These are phyloP conservation scores for Eragrostis tef DNA, from an alignment of 202 grass and related monocot genomes.

Conservation along the genomic window DNA sequence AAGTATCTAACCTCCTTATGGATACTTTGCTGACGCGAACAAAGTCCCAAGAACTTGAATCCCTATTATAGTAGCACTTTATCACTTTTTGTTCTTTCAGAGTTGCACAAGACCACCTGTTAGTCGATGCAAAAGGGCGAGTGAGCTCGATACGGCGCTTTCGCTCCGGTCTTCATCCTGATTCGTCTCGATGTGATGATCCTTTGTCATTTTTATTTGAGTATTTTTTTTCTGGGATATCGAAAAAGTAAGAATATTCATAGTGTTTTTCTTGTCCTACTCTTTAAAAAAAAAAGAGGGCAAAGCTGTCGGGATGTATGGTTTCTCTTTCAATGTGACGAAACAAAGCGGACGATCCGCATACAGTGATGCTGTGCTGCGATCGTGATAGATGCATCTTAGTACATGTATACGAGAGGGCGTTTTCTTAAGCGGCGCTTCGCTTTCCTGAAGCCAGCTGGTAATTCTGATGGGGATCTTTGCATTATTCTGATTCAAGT, in stretches of 20 bases:
- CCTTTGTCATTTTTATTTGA: slow-evolving; percentile 4
- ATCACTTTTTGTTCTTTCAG: slow-evolving; percentile 40
- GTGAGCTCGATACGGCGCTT: slow-evolving; percentile 42
- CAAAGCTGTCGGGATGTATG: slow-evolving; percentile 7
- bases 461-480: slow-evolving; percentile 35
- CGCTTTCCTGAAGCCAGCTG: slow-evolving; percentile 35
- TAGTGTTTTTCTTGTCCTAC: neutral
- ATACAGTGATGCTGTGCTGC: neutral
- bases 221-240: neutral
- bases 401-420: neutral
- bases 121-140: slow-evolving; percentile 38
- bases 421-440: slow-evolving; percentile 43
- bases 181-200: slow-evolving; percentile 12
- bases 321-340: neutral
- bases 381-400: neutral
- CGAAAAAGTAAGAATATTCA: slow-evolving; percentile 47
- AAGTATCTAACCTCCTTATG: neutral
- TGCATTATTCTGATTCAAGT: slow-evolving; percentile 45
- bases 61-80: slow-evolving; percentile 43
- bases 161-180: slow-evolving; percentile 8
- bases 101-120: slow-evolving; percentile 8
- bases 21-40: neutral
- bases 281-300: neutral
- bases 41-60: slow-evolving; percentile 8
- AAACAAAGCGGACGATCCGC: neutral